Evolutionary conservation across 2,329 filamentous ascomycete genomes (phyloP).

Genomic region (Phyllosticta ampelicida): DNA sequence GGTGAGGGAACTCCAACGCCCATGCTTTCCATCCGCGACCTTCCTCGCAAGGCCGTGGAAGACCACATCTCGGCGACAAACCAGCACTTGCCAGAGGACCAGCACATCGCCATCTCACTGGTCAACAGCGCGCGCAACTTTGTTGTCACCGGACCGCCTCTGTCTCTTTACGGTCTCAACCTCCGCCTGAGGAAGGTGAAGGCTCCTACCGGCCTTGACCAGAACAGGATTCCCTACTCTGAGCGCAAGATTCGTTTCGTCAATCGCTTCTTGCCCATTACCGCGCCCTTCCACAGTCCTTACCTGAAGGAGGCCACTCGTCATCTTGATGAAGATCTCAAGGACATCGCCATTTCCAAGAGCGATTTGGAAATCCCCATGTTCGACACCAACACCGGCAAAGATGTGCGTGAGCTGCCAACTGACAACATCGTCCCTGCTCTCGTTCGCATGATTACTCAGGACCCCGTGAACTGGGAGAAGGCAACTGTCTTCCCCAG

Average conservation of each 20-base stretch:
- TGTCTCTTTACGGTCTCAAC: constrained; percentile 93
- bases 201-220: constrained; percentile 92
- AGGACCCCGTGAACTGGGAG: constrained; percentile 93
- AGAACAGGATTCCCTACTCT: constrained; percentile 87
- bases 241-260: constrained; percentile 94
- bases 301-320: constrained; percentile 76
- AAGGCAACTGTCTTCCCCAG: constrained; percentile 81
- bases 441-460: constrained; percentile 85
- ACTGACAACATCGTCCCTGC: constrained; percentile 70
- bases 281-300: constrained; percentile 94
- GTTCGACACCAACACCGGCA: constrained; percentile 79
- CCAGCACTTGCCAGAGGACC: constrained; percentile 82
- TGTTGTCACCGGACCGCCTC: constrained; percentile 90
- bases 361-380: constrained; percentile 71
- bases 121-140: constrained; percentile 96
- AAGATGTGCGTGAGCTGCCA: constrained; percentile 63
- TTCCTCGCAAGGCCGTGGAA: constrained; percentile 79
- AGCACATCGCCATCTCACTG: constrained; percentile 89
- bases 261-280: constrained; percentile 95
- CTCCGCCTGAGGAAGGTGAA: constrained; percentile 92
- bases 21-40: constrained; percentile 94
- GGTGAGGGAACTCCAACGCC: constrained; percentile 93
- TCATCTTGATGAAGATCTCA: constrained; percentile 78
- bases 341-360: constrained; percentile 65
- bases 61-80: constrained; percentile 96